Percentiles rank a stretch among this genome's conserved stretches.
Evolutionary conservation across 1,139 yeast species (phyloP).

Genomic region (Citeromyces hawaiiensis): DNA sequence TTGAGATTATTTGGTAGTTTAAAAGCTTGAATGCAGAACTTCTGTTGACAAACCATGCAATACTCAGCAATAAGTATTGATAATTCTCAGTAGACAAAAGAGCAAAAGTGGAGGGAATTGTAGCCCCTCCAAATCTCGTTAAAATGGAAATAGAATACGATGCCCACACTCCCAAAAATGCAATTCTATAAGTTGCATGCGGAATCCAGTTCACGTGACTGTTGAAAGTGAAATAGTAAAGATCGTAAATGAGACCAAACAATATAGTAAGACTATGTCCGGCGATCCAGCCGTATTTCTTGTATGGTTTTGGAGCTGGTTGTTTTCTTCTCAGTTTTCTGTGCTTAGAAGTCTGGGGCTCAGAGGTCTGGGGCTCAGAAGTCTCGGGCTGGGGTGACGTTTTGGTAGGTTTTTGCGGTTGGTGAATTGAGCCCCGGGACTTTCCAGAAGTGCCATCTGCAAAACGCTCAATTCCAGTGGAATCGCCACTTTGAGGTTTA

Average conservation of each 20-base stretch:
- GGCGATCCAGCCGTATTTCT: slow-evolving; percentile 41
- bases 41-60: slow-evolving; percentile 51
- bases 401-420: background rate
- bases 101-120: slow-evolving; percentile 41
- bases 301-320: slow-evolving; percentile 23
- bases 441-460: background rate
- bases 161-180: slow-evolving; percentile 41
- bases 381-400: too few species aligned
- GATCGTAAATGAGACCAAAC: slow-evolving; percentile 34
- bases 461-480: background rate
- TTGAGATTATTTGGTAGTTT: slow-evolving; percentile 44
- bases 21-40: slow-evolving; percentile 50
- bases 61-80: slow-evolving; percentile 43
- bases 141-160: slow-evolving; percentile 40
- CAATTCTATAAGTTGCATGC: slow-evolving; percentile 33
- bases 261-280: slow-evolving; percentile 42
- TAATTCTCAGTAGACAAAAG: slow-evolving; percentile 57
- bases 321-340: slow-evolving; percentile 20
- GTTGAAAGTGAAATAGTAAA: slow-evolving; percentile 31
- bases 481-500: background rate
- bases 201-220: slow-evolving; percentile 31
- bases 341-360: background rate
- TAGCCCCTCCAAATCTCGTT: slow-evolving; percentile 39
- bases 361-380: too few species aligned
- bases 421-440: too few species aligned